These are phyloP conservation scores for Coelastrella sp. DNA, from an alignment of 139 green algal genomes.

Conservation along the genomic window DNA sequence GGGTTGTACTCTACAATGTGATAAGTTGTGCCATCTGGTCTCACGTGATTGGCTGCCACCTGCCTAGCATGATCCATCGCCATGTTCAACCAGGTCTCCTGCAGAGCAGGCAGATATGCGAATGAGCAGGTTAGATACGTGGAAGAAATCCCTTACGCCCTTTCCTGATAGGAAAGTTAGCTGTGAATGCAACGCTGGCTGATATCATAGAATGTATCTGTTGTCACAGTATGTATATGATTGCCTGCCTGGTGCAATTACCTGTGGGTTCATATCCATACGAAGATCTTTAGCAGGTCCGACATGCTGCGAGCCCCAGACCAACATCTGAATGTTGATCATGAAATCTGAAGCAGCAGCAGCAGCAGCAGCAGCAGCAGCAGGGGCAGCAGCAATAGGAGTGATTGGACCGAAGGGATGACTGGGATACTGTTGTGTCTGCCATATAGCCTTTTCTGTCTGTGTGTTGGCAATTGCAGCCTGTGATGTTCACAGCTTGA, in stretches of 20 bases:
- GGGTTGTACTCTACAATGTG: slow-evolving; percentile 47
- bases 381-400: not conserved
- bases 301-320: slow-evolving; percentile 29
- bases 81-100: slow-evolving; percentile 29
- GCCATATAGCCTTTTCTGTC: too few species aligned
- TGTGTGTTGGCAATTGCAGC: too few species aligned
- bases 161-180: too few species aligned
- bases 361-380: not conserved
- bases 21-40: slow-evolving; percentile 44
- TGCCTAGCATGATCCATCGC: slow-evolving; percentile 4
- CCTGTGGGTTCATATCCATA: slow-evolving; percentile 17
- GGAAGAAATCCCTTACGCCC: too few species aligned
- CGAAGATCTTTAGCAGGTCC: not conserved
- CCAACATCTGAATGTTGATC: slow-evolving; percentile 43
- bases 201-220: too few species aligned
- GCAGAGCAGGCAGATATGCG: not conserved
- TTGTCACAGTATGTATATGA: too few species aligned
- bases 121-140: too few species aligned
- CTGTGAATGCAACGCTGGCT: too few species aligned
- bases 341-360: slow-evolving; percentile 42
- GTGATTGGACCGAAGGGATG: too few species aligned
- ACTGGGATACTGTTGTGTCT: too few species aligned
- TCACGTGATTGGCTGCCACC: slow-evolving; percentile 39
- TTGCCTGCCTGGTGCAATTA: too few species aligned
- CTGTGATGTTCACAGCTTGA: too few species aligned